Conservation (phyloP, 768 basidiomycete species). For the Neoboletus brunneissimus region DNA sequence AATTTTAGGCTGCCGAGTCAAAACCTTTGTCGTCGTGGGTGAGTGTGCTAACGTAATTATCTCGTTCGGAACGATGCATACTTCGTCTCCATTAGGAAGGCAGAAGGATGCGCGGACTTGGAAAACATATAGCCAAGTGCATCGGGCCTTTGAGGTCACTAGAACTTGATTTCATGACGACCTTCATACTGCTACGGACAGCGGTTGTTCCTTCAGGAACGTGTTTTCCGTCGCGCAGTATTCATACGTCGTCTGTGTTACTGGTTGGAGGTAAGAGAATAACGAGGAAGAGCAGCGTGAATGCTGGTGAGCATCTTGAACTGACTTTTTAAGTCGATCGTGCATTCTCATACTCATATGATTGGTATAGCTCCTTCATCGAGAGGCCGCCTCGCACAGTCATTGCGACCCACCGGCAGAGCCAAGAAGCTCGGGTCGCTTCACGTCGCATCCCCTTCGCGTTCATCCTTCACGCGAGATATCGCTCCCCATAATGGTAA, state of each 20-base stretch:
- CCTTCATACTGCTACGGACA: slow-evolving; percentile 5
- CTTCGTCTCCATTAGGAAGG: slow-evolving; percentile 12
- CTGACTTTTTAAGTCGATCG: no score
- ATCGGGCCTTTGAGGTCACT: not conserved
- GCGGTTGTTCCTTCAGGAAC: not conserved
- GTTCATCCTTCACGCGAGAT: no score
- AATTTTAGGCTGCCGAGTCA: no score
- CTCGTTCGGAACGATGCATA: not conserved
- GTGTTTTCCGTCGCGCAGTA: not conserved
- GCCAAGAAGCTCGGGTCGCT: no score
- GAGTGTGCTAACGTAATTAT: not conserved
- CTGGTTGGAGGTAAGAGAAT: slow-evolving; percentile 9
- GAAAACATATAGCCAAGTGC: not conserved
- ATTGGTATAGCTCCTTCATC: slow-evolving; percentile 19
- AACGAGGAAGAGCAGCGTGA: slow-evolving; percentile 11
- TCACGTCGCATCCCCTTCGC: no score
- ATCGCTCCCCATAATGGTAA: no score
- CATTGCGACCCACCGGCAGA: no score
- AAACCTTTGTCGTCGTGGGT: no score
- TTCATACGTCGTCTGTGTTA: slow-evolving; percentile 15
- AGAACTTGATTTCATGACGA: slow-evolving; percentile 2
- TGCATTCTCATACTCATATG: not conserved
- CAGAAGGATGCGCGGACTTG: slow-evolving; percentile 8
- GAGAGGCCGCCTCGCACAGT: slow-evolving; percentile 26
- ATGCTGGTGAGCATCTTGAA: slow-evolving; percentile 11